Conservation (phyloP, 371 early-diverging fungal genomes). For the Rhizopus stolonifer region DNA sequence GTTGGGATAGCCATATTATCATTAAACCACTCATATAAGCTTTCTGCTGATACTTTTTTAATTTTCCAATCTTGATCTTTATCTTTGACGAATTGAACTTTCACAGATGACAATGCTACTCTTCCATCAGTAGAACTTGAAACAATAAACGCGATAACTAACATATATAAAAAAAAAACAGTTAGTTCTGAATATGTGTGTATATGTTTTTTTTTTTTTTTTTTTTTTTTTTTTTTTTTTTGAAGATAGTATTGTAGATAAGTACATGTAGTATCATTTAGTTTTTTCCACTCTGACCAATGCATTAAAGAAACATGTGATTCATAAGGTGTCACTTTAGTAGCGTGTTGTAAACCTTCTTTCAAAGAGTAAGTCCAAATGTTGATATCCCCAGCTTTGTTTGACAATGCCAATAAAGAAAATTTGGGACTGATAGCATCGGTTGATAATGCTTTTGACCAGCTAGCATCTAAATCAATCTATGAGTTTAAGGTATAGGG, state of each 20-base stretch:
- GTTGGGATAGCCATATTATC: constrained; percentile 4
- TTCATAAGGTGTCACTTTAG: constrained; percentile 10
- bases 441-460: constrained; percentile 23
- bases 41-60: neutral
- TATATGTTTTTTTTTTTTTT: no score
- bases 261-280: neutral
- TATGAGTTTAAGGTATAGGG: no score
- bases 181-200: no score
- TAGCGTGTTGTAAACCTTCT: neutral
- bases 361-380: constrained; percentile 19
- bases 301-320: constrained; percentile 13
- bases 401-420: constrained; percentile 21
- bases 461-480: constrained; percentile 15
- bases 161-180: no score
- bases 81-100: neutral
- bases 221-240: neutral
- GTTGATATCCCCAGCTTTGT: constrained; percentile 30
- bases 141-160: constrained; percentile 14
- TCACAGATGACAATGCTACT: constrained; percentile 15
- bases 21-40: constrained; percentile 19
- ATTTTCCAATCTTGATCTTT: constrained; percentile 1
- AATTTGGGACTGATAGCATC: constrained; percentile 18
- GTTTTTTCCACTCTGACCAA: constrained; percentile 22
- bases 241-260: neutral
- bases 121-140: constrained; percentile 21